A percentile compares a stretch with the other conserved stretches of the same genome.
Conservation (phyloP, 2,329 filamentous ascomycete genomes). For the Onygenales sp. region DNA sequence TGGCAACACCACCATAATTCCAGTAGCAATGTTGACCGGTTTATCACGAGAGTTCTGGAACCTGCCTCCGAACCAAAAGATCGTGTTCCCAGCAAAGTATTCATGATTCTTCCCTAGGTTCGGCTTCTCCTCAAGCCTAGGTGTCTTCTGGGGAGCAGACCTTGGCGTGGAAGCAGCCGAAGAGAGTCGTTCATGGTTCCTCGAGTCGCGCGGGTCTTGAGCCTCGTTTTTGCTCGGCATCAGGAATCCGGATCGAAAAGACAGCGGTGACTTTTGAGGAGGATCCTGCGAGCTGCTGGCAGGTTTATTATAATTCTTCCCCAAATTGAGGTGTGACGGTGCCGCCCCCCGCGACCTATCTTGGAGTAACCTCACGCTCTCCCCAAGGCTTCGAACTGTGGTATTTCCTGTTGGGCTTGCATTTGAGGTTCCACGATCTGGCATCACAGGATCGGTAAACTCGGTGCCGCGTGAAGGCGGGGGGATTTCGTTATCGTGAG, state of each 20-base stretch:
- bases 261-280: constrained; percentile 62
- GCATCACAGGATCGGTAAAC: constrained; percentile 63
- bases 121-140: constrained; percentile 21
- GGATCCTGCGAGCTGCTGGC: constrained; percentile 45
- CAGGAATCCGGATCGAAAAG: constrained; percentile 67
- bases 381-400: constrained; percentile 56
- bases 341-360: constrained; percentile 34
- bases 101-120: constrained; percentile 67
- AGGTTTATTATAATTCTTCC: constrained; percentile 46
- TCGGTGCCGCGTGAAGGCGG: constrained; percentile 72
- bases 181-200: constrained; percentile 69
- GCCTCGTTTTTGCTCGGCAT: constrained; percentile 44
- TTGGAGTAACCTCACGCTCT: constrained; percentile 71
- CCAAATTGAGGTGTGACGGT: constrained; percentile 46
- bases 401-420: constrained; percentile 58
- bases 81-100: constrained; percentile 87
- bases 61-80: constrained; percentile 78
- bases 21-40: constrained; percentile 84
- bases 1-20: constrained; percentile 68
- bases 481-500: constrained; percentile 39
- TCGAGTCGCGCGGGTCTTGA: constrained; percentile 45
- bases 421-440: constrained; percentile 62
- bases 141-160: constrained; percentile 42
- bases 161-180: constrained; percentile 64
- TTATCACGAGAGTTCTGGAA: constrained; percentile 79